Base-by-base conservation (phyloP, 805 yeast genomes). In the Candida glaebosa region DNA sequence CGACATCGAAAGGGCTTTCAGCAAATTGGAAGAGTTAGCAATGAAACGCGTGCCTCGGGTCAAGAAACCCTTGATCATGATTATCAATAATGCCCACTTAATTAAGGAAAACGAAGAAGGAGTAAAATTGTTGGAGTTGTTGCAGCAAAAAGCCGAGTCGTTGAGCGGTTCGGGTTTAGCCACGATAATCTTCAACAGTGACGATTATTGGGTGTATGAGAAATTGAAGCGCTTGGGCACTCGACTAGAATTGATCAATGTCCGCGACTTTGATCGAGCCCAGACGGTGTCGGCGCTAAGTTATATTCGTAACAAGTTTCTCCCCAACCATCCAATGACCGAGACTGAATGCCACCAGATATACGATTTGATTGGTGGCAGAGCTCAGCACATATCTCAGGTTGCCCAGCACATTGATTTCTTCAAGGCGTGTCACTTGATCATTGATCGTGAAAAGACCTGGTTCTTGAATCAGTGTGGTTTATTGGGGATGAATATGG, bases 401-500 rank as follows among this genome's bases (percentile, higher is more conserved):
- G 91, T 84, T 1, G 78, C 86, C 0, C 67, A 81, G 26, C 82
- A 80, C 39, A 48, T 54, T 17, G 78, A 82, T 50, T 67, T 81
- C 51, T 52, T 82, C 24, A 60, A 61, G 25, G 88, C 88, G 0
- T 79, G 87, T 47, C 84, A 84, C 51, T 73, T 71, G 44, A 69
- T 87, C 25, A 84, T 87, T 42, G 93, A 87, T 56, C 67, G 83
- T 6, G 95, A 87, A 50, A 84, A 84, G 56, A 84, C 89, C 0
- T 87, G 95, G 95, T 83, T 86, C 48, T 68, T 87, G 48, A 87
- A 84, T 54, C 87, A 86, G 52, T 86, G 95, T 60, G 93, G 88
- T 0, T 63, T 87, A 10, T 60, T 87, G 7, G 95, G 95, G 2
- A 73, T 71, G 48, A 79, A 71, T 15, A 85, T 87, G 95, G 95